A percentile compares a stretch with the other conserved stretches of the same genome.
These are phyloP conservation scores for Ceriops zippeliana DNA, from an alignment of 345 rosid genomes.

Conservation along the genomic window DNA sequence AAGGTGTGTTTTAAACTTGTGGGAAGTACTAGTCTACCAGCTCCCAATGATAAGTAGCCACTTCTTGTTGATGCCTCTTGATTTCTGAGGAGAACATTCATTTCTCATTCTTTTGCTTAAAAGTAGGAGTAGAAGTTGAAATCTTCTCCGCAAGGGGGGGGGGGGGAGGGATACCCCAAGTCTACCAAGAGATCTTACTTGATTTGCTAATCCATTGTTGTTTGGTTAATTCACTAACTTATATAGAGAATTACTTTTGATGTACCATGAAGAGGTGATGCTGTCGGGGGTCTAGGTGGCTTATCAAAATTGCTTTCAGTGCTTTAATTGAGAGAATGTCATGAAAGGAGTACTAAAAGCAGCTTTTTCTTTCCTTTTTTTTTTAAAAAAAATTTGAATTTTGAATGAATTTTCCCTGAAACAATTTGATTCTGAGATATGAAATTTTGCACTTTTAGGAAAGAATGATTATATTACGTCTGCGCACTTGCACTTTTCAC, in stretches of 20 bases:
- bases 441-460: not conserved
- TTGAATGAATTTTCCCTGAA: conserved; percentile 17
- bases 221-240: too few relatives aligned
- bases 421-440: conserved; percentile 34
- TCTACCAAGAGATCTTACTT: too few relatives aligned
- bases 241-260: too few relatives aligned
- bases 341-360: conserved; percentile 26
- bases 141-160: not conserved
- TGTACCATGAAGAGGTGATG: too few relatives aligned
- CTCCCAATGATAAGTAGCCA: conserved; percentile 8
- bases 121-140: not conserved
- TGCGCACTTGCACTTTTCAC: too few relatives aligned
- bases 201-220: too few relatives aligned
- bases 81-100: not conserved
- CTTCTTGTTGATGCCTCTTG: not conserved
- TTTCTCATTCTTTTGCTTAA: not conserved
- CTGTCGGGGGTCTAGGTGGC: too few relatives aligned
- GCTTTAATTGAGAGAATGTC: conserved; percentile 20
- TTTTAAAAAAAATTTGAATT: not conserved
- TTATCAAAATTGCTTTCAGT: too few relatives aligned
- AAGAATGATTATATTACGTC: conserved; percentile 20
- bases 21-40: conserved; percentile 22
- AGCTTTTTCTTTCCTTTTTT: not conserved
- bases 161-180: not conserved
- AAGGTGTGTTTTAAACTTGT: conserved; percentile 36